These are phyloP conservation scores for Wickerhamomyces alni DNA, from an alignment of 805 yeast species.

Conservation along the genomic window DNA sequence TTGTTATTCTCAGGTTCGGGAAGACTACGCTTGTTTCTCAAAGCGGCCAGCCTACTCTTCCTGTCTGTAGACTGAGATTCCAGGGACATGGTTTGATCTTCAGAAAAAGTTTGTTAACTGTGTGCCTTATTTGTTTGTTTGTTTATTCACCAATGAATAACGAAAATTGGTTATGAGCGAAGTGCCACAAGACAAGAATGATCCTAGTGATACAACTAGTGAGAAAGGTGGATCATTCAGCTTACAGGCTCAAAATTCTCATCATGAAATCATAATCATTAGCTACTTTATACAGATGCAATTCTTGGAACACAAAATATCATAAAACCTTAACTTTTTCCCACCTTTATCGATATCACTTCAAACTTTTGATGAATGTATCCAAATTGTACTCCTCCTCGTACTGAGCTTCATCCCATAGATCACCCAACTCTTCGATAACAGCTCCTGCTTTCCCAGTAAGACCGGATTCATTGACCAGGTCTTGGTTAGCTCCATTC, in stretches of 20 bases:
- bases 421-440: constrained; percentile 80
- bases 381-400: constrained; percentile 96
- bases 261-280: constrained; percentile 1
- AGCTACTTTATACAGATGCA: constrained; percentile 1
- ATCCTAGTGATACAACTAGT: no score
- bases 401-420: constrained; percentile 96
- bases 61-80: constrained; percentile 25
- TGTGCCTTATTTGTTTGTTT: no score
- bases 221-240: no score
- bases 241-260: neutral
- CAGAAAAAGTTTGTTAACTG: no score
- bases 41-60: constrained; percentile 22
- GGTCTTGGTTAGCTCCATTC: constrained; percentile 24
- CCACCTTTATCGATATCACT: no score
- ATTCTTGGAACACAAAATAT: constrained; percentile 1
- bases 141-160: no score
- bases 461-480: constrained; percentile 62
- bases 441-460: constrained; percentile 84
- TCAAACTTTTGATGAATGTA: constrained; percentile 67
- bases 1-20: no score
- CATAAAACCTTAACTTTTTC: neutral
- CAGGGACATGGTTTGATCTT: constrained; percentile 11
- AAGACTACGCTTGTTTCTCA: constrained; percentile 19
- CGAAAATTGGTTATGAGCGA: no score
- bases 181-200: no score